Base-by-base conservation (phyloP, 2,329 filamentous ascomycete genomes). In the Thyridium curvatum region DNA sequence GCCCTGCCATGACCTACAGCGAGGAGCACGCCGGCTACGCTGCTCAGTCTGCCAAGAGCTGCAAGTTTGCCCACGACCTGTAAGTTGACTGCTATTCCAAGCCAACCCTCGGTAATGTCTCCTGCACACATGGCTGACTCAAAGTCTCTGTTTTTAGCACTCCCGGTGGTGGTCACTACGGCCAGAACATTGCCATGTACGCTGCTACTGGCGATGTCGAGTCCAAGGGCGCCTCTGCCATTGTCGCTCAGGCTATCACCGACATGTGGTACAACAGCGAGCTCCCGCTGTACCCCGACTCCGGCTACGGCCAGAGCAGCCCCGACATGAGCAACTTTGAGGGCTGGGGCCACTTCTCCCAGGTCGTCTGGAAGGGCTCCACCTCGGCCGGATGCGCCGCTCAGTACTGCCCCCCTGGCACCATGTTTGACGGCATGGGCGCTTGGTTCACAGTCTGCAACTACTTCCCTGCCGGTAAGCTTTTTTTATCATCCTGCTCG, bases 251-350 rank as follows among this genome's bases (percentile, higher is more conserved):
- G 46, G 79, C 84, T 49, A 81, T 91, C 56, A 86, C 81, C 53
- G 76, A 91, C 58, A 71, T 83, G 65, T 96, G 93, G 87, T 96
- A 96, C 76, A 87, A 93, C 60, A 77, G 76, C 52, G 88, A 95
- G 63, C 68, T 84, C 52, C 56, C 58, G 46, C 64, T 64, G 52
- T 81, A 72, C 62, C 71, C 71, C 42, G 52, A 56, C 21, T 60
- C 65, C 38, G 69, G 64, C 57, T 93, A 84, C 54, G 83, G 80
- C 47, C 41, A 69, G 49, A 55, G 61, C 42, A 71, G 68, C 55
- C 83, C 85, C 18, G 62, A 75, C 53, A 77, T 77, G 71, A 52
- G 55, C 58, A 60, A 74, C 60, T 86, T 89, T 58, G 66, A 79
- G 39, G 48, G 55, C 4, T 88, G 76, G 73, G 87, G 86, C 40